Base-by-base conservation (phyloP, 192 early-diverging fungal genomes). In the Glomus cerebriforme region DNA sequence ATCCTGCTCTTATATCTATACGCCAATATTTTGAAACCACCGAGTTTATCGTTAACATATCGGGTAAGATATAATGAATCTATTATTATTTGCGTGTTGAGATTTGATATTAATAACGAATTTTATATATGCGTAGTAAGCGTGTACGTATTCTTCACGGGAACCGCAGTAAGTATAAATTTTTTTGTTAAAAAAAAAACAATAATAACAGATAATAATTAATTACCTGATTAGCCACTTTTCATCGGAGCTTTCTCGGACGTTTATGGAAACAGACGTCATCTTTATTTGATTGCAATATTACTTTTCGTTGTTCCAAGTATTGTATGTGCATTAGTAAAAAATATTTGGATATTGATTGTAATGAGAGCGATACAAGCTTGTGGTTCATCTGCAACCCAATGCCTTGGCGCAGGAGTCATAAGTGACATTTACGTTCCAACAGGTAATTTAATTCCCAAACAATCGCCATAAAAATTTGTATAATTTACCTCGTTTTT, bases 311-410 rank as follows among this genome's bases (percentile, higher is more conserved):
- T 83, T 39, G 35, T 83, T 54, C 76, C 82, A 13, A 83, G 82
- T 1, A 19, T 85, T 29, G 45, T 82, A 32, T 79, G 82, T 1
- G 84, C 80, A 43, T 37, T 83, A 39, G 76, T 80, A 9, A 66
- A 62, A 22, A 85, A 82, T 60, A 78, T 83, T 47, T 83, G 79
- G 80, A 26, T 85, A 59, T 81, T 85, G 37, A 78, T 85, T 29
- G 69, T 74, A 43, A 85, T 83, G 84, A 63, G 84, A 49, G 73
- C 76, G 10, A 71, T 85, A 37, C 84, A 85, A 64, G 82, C 84
- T 0, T 81, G 79, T 43, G 84, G 84, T 34, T 49, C 84, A 0
- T 80, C 79, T 26, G 78, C 79, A 13, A 82, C 79, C 2, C 43
- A 80, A 7, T 75, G 82, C 8, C 80, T 85, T 29, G 84, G 84